phyloP scores from a whole-genome alignment of 2,329 filamentous ascomycete genomes.

The Paracoccidioides lutzii region DNA sequence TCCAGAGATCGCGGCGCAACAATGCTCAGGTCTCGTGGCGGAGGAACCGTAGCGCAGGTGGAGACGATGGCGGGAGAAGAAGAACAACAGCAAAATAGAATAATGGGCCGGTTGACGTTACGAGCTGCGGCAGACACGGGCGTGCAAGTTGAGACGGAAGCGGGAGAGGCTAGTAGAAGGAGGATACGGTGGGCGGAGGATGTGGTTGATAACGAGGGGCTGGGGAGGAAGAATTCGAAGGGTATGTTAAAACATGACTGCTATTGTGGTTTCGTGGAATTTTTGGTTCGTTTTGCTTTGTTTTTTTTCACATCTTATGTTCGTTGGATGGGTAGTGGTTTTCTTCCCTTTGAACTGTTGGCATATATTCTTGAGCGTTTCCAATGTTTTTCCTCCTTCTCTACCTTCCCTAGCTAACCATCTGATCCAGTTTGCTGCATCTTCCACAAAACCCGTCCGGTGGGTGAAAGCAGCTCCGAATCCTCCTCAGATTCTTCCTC shows the following conservation, averaged over 20 bases:
- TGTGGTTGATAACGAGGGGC: slow-evolving; percentile 87
- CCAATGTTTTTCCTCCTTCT: neutral
- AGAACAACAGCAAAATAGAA: neutral
- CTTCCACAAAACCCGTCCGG: slow-evolving; percentile 72
- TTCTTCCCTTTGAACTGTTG: neutral
- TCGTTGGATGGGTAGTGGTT: neutral
- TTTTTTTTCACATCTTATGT: neutral
- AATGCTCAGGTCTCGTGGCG: neutral
- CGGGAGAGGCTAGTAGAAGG: neutral
- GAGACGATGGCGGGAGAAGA: neutral
- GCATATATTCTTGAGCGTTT: neutral
- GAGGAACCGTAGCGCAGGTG: neutral
- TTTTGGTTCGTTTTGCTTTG: neutral
- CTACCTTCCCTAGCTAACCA: neutral
- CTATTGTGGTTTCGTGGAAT: no score
- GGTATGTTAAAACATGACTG: slow-evolving; percentile 40
- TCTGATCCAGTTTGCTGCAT: slow-evolving; percentile 78
- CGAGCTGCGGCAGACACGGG: slow-evolving; percentile 6
- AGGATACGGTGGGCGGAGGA: slow-evolving; percentile 86
- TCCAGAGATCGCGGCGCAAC: neutral
- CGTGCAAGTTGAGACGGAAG: neutral
- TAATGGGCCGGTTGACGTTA: slow-evolving; percentile 8
- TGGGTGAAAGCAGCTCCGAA: slow-evolving; percentile 65
- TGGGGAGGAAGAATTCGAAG: slow-evolving; percentile 91
- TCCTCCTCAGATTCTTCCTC: slow-evolving; percentile 40